A percentile compares a stretch with the other conserved stretches of the same genome.
phyloP scores from a whole-genome alignment of 169 alveolate genomes.

The Plasmodium blacklocki region DNA sequence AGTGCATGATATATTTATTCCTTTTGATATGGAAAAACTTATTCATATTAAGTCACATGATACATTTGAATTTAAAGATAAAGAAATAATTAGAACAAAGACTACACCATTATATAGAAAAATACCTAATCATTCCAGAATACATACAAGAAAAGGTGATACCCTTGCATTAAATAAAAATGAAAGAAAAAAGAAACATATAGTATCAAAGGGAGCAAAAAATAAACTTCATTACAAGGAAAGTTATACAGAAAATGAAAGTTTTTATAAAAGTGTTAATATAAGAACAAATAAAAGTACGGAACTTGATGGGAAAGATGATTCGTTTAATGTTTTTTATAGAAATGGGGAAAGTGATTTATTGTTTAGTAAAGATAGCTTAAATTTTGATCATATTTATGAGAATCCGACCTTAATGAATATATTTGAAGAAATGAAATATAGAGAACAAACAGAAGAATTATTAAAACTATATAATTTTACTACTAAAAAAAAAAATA shows the following conservation, averaged over 20 bases:
- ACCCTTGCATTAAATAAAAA: neutral
- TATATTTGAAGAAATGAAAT: conserved; percentile 17
- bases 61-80: conserved; percentile 4
- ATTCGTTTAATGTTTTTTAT: neutral
- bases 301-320: neutral
- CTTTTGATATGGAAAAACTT: conserved; percentile 60
- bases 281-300: neutral
- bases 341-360: no score
- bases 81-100: conserved; percentile 35
- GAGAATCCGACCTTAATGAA: conserved; percentile 1
- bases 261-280: neutral
- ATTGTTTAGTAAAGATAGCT: neutral
- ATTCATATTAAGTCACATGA: neutral
- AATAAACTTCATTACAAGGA: neutral
- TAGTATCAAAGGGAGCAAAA: neutral
- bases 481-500: neutral
- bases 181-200: neutral
- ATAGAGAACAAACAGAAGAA: conserved; percentile 12
- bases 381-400: neutral
- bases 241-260: neutral
- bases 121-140: conserved; percentile 27
- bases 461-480: conserved; percentile 11
- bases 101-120: neutral
- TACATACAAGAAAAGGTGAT: neutral
- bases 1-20: conserved; percentile 54